Conservation (phyloP, 805 yeast genomes). For the Millerago galiae region DNA sequence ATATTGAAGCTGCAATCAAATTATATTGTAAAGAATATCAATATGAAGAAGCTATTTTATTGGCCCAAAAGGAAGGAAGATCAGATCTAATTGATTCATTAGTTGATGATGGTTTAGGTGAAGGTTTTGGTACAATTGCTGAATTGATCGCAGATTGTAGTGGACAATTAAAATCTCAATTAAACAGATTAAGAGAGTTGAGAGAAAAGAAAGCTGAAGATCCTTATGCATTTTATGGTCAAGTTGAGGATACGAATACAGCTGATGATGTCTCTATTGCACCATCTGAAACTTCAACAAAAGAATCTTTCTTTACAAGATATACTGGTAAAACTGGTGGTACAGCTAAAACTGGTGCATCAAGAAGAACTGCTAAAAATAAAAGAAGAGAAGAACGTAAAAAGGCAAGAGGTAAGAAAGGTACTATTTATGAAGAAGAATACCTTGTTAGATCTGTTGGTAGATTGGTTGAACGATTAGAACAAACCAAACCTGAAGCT, state of each 20-base stretch:
- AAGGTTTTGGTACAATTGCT: constrained; percentile 81
- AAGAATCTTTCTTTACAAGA: constrained; percentile 88
- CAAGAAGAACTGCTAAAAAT: constrained; percentile 88
- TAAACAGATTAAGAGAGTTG: constrained; percentile 75
- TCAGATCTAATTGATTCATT: constrained; percentile 46
- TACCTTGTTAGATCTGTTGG: constrained; percentile 85
- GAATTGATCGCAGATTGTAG: constrained; percentile 92
- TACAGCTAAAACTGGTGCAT: constrained; percentile 94
- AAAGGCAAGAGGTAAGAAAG: constrained; percentile 94
- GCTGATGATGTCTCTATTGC: constrained; percentile 95
- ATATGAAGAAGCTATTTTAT: constrained; percentile 70
- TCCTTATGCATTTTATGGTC: constrained; percentile 80
- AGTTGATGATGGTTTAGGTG: constrained; percentile 71
- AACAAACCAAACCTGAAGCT: constrained; percentile 71
- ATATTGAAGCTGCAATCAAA: constrained; percentile 56
- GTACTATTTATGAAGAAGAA: constrained; percentile 96
- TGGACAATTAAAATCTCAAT: constrained; percentile 77
- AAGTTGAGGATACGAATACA: constrained; percentile 51
- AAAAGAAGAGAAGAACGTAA: constrained; percentile 93
- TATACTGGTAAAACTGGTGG: constrained; percentile 95
- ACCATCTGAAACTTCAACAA: constrained; percentile 87
- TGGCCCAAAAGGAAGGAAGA: constrained; percentile 41
- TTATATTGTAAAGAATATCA: constrained; percentile 68
- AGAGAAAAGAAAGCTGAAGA: constrained; percentile 78
- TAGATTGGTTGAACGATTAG: constrained; percentile 76